These are phyloP conservation scores for Puccinia novopanici DNA, from an alignment of 1,284 basidiomycete species.

Conservation along the genomic window DNA sequence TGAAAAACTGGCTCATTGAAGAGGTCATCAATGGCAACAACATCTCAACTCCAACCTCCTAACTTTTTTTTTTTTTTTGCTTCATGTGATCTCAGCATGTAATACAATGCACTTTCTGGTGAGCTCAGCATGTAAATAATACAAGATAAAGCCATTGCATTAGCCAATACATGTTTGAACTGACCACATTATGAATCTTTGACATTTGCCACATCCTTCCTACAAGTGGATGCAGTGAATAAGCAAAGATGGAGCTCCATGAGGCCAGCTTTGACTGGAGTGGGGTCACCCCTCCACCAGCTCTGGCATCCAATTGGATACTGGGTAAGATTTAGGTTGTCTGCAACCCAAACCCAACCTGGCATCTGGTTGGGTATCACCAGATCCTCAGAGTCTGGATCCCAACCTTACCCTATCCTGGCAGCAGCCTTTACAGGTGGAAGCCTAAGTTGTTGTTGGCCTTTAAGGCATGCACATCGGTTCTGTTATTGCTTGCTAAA, in stretches of 20 bases:
- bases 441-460: too few relatives aligned
- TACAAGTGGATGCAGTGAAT: too few relatives aligned
- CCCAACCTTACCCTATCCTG: neutral
- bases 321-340: neutral
- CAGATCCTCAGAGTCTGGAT: neutral
- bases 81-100: too few relatives aligned
- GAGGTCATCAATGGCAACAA: neutral
- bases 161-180: too few relatives aligned
- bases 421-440: too few relatives aligned
- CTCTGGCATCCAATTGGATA: neutral
- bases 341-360: neutral
- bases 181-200: too few relatives aligned
- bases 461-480: neutral
- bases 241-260: too few relatives aligned
- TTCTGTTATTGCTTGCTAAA: neutral
- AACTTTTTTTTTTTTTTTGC: neutral
- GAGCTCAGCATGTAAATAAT: too few relatives aligned
- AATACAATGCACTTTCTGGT: too few relatives aligned
- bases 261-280: too few relatives aligned
- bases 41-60: neutral
- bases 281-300: neutral
- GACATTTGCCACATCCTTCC: too few relatives aligned
- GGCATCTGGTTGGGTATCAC: neutral
- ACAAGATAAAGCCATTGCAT: too few relatives aligned
- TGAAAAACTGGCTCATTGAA: neutral